Conservation (phyloP, 1,284 basidiomycete species). For the Marasmius oreades region DNA sequence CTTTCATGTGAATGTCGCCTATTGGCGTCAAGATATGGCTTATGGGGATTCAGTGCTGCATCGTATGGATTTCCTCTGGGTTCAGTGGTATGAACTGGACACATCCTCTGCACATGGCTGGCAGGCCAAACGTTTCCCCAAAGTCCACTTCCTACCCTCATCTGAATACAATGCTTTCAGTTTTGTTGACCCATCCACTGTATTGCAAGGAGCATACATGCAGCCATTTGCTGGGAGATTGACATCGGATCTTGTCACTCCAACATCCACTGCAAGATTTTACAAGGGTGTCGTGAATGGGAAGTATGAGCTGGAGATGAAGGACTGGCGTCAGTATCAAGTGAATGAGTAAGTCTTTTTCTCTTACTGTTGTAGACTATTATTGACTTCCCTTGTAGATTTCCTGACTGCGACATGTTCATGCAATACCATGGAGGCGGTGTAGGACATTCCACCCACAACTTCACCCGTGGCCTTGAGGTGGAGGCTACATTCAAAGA, state of each 20-base stretch:
- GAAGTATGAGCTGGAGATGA: constrained; percentile 8
- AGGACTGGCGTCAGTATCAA: constrained; percentile 23
- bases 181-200: constrained; percentile 28
- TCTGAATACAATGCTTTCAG: constrained; percentile 21
- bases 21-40: neutral
- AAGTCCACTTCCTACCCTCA: constrained; percentile 20
- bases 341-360: too few species aligned
- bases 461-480: neutral
- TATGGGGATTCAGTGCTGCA: neutral
- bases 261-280: constrained; percentile 6
- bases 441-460: constrained; percentile 6
- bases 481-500: neutral
- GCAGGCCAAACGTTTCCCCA: constrained; percentile 14
- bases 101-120: too few species aligned
- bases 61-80: too few species aligned
- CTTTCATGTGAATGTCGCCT: neutral
- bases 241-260: neutral
- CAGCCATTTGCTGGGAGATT: constrained; percentile 23
- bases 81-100: too few species aligned
- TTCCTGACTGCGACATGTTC: constrained; percentile 12
- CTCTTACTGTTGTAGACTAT: too few species aligned
- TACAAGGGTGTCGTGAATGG: constrained; percentile 6
- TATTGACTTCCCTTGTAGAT: too few species aligned
- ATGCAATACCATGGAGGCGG: constrained; percentile 10
- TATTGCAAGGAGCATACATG: too few species aligned